Evolutionary conservation across 495 filamentous ascomycete species (phyloP).

Genomic region (Aspergillus taichungensis): DNA sequence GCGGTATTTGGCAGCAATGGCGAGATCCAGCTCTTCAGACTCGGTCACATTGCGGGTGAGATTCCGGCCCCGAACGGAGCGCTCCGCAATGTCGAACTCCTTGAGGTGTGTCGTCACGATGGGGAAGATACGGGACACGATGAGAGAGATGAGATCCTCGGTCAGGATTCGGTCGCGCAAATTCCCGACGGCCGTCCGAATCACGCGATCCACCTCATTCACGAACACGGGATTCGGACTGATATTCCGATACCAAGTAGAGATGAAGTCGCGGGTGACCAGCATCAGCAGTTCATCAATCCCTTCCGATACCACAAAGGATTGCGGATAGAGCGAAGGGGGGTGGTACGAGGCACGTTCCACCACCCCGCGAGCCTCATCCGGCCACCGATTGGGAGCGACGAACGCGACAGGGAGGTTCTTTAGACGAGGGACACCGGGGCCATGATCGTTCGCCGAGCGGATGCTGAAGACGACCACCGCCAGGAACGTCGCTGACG

Average conservation of each 20-base stretch:
- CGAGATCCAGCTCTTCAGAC: slow-evolving; percentile 88
- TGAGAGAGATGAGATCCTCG: slow-evolving; percentile 71
- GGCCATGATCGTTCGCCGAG: slow-evolving; percentile 20
- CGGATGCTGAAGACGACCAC: slow-evolving; percentile 55
- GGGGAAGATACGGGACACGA: slow-evolving; percentile 75
- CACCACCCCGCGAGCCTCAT: slow-evolving; percentile 55
- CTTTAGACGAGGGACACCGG: slow-evolving; percentile 18
- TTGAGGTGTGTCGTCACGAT: slow-evolving; percentile 85
- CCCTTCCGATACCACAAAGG: slow-evolving; percentile 67
- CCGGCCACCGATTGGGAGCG: slow-evolving; percentile 53
- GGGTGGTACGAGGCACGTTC: slow-evolving; percentile 40
- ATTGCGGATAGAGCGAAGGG: slow-evolving; percentile 64
- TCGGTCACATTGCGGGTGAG: slow-evolving; percentile 87
- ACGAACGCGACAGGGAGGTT: slow-evolving; percentile 49
- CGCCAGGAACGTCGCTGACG: slow-evolving; percentile 42
- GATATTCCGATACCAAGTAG: slow-evolving; percentile 81
- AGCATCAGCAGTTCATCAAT: slow-evolving; percentile 73
- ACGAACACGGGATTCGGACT: slow-evolving; percentile 69
- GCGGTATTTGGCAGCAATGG: slow-evolving; percentile 85
- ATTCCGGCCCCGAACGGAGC: slow-evolving; percentile 74
- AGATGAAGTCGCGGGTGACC: slow-evolving; percentile 76
- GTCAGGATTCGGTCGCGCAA: slow-evolving; percentile 60
- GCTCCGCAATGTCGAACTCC: slow-evolving; percentile 86
- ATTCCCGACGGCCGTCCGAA: slow-evolving; percentile 64
- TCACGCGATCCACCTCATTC: slow-evolving; percentile 73